Percentiles rank a stretch among this genome's conserved stretches.
These are phyloP conservation scores for Pseudevernia furfuracea DNA, from an alignment of 495 filamentous ascomycete species.

Conservation along the genomic window DNA sequence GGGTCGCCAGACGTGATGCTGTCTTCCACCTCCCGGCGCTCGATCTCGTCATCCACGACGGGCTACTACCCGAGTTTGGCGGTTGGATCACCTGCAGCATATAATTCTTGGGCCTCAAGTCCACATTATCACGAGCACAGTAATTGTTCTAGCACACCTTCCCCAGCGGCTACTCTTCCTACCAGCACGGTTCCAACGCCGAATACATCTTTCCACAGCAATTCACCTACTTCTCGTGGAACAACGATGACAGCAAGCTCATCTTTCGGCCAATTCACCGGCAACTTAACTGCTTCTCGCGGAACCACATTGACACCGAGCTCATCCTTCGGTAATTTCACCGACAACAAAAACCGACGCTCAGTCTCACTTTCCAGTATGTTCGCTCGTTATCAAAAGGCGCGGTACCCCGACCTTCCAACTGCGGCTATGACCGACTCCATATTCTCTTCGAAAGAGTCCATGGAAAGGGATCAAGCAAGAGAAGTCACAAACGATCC, in stretches of 20 bases:
- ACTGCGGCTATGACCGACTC: background rate
- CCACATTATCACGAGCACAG: background rate
- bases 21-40: background rate
- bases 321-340: background rate
- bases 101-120: background rate
- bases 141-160: background rate
- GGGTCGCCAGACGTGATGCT: background rate
- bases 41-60: background rate
- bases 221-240: background rate
- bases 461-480: background rate
- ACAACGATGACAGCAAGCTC: background rate
- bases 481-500: background rate
- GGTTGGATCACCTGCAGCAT: background rate
- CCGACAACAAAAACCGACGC: background rate
- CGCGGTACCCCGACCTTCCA: background rate
- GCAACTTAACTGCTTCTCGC: background rate
- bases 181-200: background rate
- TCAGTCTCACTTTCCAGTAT: background rate
- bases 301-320: background rate
- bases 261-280: background rate
- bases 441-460: background rate
- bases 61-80: background rate
- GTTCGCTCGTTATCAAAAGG: conserved; percentile 5
- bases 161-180: background rate
- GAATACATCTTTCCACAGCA: background rate